These are phyloP conservation scores for Linanthus parryae DNA, from an alignment of 148 eudicot species.

Conservation along the genomic window DNA sequence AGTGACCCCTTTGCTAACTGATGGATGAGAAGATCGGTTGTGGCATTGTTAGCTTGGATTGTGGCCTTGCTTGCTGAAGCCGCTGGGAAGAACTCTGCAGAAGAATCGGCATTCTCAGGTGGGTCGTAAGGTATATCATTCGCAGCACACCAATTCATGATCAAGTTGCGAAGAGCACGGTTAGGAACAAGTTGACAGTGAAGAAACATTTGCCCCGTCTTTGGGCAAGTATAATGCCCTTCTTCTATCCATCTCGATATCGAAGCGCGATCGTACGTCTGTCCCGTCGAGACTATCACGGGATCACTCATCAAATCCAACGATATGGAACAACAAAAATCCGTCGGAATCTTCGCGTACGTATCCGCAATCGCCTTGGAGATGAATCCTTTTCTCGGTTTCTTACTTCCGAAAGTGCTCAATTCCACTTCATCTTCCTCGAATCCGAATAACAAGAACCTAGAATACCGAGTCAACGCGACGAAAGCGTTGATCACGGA, in stretches of 20 bases:
- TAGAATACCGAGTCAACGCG: slow-evolving; percentile 58
- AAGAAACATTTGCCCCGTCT: slow-evolving; percentile 74
- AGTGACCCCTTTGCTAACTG: slow-evolving; percentile 61
- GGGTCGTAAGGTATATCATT: slow-evolving; percentile 36
- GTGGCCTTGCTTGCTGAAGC: slow-evolving; percentile 57
- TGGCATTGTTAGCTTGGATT: slow-evolving; percentile 67
- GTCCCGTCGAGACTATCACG: slow-evolving; percentile 77
- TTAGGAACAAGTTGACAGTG: slow-evolving; percentile 57
- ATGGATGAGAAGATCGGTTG: slow-evolving; percentile 53
- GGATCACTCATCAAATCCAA: slow-evolving; percentile 90
- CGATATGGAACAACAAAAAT: slow-evolving; percentile 77
- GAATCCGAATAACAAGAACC: slow-evolving; percentile 71
- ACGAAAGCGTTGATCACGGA: slow-evolving; percentile 65
- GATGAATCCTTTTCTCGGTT: slow-evolving; percentile 37
- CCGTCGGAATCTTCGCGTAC: slow-evolving; percentile 56
- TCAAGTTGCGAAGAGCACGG: slow-evolving; percentile 62
- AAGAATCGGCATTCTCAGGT: slow-evolving; percentile 40
- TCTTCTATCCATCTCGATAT: slow-evolving; percentile 86
- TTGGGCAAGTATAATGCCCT: slow-evolving; percentile 84
- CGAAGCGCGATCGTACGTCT: slow-evolving; percentile 71
- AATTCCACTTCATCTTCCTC: slow-evolving; percentile 58
- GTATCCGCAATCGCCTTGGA: slow-evolving; percentile 51
- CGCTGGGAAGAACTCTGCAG: slow-evolving; percentile 24
- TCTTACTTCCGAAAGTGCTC: slow-evolving; percentile 25
- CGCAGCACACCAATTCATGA: slow-evolving; percentile 71